A percentile compares a stretch with the other conserved stretches of the same genome.
Conservation (phyloP, 108 stramenopile species). For the Seminavis robusta region DNA sequence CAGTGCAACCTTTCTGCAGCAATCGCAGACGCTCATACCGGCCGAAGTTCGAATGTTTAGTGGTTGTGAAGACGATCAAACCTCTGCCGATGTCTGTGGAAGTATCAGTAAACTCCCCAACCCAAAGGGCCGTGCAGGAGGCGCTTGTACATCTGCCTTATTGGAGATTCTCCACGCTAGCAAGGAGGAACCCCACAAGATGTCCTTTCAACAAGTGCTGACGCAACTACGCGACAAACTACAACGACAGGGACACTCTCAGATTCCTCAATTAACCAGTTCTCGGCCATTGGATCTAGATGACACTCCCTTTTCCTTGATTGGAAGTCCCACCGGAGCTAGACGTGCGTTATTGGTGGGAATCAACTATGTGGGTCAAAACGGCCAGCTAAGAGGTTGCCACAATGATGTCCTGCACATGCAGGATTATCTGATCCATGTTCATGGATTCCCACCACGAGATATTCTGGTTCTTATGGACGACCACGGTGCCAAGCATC, state of each 20-base stretch:
- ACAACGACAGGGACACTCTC: conserved; percentile 28
- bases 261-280: conserved; percentile 49
- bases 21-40: conserved; percentile 36
- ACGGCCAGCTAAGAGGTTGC: conserved; percentile 76
- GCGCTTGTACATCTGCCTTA: conserved; percentile 88
- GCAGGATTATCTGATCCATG: conserved; percentile 52
- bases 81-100: conserved; percentile 76
- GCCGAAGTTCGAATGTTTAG: conserved; percentile 60
- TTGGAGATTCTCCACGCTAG: conserved; percentile 60
- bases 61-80: conserved; percentile 78
- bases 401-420: conserved; percentile 81
- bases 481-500: conserved; percentile 47
- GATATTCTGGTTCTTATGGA: conserved; percentile 74
- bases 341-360: conserved; percentile 67
- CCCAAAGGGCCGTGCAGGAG: conserved; percentile 57
- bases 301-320: conserved; percentile 29
- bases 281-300: conserved; percentile 28
- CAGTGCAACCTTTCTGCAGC: too few relatives aligned
- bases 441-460: conserved; percentile 50
- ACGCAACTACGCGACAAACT: conserved; percentile 36
- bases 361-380: conserved; percentile 81
- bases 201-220: conserved; percentile 59
- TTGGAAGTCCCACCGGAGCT: conserved; percentile 24
- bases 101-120: conserved; percentile 76
- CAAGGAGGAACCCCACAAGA: conserved; percentile 18